Percentiles rank a stretch among this genome's conserved stretches.
These are phyloP conservation scores for Podaxis pistillaris DNA, from an alignment of 768 basidiomycete genomes.

Conservation along the genomic window DNA sequence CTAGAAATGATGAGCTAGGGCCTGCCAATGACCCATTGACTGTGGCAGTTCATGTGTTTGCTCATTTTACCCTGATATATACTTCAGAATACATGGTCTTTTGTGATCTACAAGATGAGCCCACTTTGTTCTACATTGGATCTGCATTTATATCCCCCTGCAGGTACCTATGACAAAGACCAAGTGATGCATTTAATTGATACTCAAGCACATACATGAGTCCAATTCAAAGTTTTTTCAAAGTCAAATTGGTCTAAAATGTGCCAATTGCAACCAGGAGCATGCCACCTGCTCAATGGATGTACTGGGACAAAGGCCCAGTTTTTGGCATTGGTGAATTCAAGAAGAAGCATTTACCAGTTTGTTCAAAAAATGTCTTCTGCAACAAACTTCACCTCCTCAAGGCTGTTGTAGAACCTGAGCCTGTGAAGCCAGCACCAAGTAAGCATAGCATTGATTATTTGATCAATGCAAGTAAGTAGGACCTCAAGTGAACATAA, in stretches of 20 bases:
- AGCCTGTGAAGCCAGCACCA: too few species aligned
- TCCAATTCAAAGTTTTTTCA: not conserved
- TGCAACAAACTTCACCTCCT: too few species aligned
- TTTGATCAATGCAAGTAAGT: too few species aligned
- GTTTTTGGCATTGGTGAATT: too few species aligned
- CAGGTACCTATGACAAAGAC: not conserved
- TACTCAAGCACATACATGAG: not conserved
- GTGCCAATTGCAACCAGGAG: not conserved
- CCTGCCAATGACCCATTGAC: not conserved
- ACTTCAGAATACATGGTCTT: slow-evolving; percentile 20
- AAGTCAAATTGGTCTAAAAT: not conserved
- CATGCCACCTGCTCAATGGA: not conserved
- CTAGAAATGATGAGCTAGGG: not conserved
- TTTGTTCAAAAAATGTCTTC: too few species aligned
- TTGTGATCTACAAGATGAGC: slow-evolving; percentile 28
- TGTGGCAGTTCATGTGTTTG: slow-evolving; percentile 26
- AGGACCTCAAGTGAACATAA: too few species aligned
- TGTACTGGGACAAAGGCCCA: not conserved
- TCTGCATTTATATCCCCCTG: not conserved
- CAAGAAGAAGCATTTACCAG: too few species aligned
- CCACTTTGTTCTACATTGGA: not conserved
- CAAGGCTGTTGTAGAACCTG: too few species aligned
- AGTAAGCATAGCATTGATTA: too few species aligned
- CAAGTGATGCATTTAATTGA: not conserved
- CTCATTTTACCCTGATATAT: slow-evolving; percentile 26